These are phyloP conservation scores for Backusella luteola DNA, from an alignment of 192 early-diverging fungal species.

Conservation along the genomic window DNA sequence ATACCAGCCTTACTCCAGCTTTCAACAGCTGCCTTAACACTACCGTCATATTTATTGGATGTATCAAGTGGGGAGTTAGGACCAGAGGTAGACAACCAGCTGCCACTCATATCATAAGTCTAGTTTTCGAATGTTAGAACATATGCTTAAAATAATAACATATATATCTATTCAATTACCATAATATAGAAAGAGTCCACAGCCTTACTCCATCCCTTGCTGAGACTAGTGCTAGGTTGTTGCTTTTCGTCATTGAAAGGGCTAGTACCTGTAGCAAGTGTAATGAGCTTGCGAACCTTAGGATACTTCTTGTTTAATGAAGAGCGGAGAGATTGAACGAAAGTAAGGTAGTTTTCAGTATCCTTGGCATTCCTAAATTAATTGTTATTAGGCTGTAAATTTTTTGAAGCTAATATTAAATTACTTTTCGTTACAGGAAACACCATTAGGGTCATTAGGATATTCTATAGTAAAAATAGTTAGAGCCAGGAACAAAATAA, in stretches of 20 bases:
- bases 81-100: conserved; percentile 25
- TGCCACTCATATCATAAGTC: conserved; percentile 31
- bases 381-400: background rate
- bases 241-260: conserved; percentile 31
- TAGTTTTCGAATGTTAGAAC: background rate
- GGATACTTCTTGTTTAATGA: conserved; percentile 15
- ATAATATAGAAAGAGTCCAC: conserved; percentile 30
- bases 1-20: conserved; percentile 38
- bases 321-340: conserved; percentile 36
- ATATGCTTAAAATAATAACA: background rate
- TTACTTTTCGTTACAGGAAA: conserved; percentile 36
- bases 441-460: conserved; percentile 35
- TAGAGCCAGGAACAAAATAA: conserved; percentile 22
- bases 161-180: background rate
- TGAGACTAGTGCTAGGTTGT: conserved; percentile 19
- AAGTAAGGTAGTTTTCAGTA: conserved; percentile 36
- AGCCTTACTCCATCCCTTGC: conserved; percentile 12
- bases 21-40: conserved; percentile 11
- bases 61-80: conserved; percentile 30
- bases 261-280: conserved; percentile 36
- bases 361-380: conserved; percentile 31
- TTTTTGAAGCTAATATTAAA: background rate
- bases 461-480: conserved; percentile 26
- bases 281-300: conserved; percentile 29
- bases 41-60: background rate